Conservation (phyloP, 345 rosid species). For the Viola odorata region DNA sequence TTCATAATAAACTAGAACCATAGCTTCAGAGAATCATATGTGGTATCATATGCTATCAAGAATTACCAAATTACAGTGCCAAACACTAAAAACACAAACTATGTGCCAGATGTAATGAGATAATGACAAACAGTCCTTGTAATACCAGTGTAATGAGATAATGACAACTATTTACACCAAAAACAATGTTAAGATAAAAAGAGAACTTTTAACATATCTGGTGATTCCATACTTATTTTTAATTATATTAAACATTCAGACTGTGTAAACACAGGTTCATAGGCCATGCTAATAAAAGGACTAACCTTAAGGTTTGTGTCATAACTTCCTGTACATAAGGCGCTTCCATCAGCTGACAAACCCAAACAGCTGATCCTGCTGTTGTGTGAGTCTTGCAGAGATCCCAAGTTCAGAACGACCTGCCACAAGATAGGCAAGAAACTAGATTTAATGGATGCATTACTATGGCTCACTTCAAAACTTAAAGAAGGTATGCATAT, state of each 20-base stretch:
- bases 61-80: too few relatives aligned
- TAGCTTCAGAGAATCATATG: too few relatives aligned
- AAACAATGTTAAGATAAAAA: too few relatives aligned
- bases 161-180: too few relatives aligned
- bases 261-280: slow-evolving; percentile 2
- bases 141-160: too few relatives aligned
- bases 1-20: background rate
- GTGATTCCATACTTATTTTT: too few relatives aligned
- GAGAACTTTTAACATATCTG: too few relatives aligned
- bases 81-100: too few relatives aligned
- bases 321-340: slow-evolving; percentile 97
- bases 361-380: slow-evolving; percentile 80
- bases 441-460: slow-evolving; percentile 5
- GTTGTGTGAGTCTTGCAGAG: slow-evolving; percentile 73
- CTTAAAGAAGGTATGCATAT: slow-evolving; percentile 3
- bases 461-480: background rate
- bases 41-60: too few relatives aligned
- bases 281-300: slow-evolving; percentile 1
- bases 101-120: too few relatives aligned
- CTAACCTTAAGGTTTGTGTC: slow-evolving; percentile 94
- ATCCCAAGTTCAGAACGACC: slow-evolving; percentile 79
- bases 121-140: too few relatives aligned
- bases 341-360: slow-evolving; percentile 96
- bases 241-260: background rate
- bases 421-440: slow-evolving; percentile 23